phyloP scores from a whole-genome alignment of 2,329 filamentous ascomycete species.

The Aspergillus aculeatus region DNA sequence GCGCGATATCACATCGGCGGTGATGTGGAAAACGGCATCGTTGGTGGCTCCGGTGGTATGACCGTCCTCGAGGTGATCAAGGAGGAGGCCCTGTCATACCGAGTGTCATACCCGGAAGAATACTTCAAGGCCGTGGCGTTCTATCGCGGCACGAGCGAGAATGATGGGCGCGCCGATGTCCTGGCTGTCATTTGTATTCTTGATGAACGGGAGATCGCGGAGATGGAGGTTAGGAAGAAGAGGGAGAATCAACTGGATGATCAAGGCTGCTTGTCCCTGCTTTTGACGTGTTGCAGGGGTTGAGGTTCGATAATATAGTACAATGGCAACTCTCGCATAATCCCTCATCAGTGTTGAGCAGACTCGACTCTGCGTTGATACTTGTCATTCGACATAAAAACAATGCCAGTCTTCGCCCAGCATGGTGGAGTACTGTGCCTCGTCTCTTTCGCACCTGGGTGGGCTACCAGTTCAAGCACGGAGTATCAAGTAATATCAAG shows the following conservation, averaged over 20 bases:
- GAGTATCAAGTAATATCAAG: not conserved
- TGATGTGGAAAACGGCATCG: not conserved
- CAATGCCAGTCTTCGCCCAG: not conserved
- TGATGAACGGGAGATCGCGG: not conserved
- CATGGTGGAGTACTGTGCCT: not conserved
- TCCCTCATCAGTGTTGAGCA: not conserved
- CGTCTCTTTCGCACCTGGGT: not conserved
- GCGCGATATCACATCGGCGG: not conserved
- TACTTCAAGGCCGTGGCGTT: not conserved
- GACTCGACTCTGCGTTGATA: not conserved
- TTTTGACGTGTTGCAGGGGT: not conserved
- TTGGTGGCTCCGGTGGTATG: not conserved
- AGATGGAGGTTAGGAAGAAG: not conserved
- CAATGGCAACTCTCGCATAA: not conserved
- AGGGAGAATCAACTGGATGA: not conserved
- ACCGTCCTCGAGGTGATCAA: not conserved
- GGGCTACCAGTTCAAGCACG: not conserved
- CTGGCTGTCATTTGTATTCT: not conserved
- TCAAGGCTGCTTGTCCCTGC: not conserved
- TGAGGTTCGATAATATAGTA: too few relatives aligned
- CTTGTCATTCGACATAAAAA: not conserved
- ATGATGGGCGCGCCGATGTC: slow-evolving; percentile 1
- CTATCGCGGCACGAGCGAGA: not conserved
- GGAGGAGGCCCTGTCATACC: not conserved
- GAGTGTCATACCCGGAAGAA: not conserved